Evolutionary conservation across 2,329 filamentous ascomycete species (phyloP), one percentile per base, ranked within the genome.

Genomic region (Colletotrichum falcatum): DNA sequence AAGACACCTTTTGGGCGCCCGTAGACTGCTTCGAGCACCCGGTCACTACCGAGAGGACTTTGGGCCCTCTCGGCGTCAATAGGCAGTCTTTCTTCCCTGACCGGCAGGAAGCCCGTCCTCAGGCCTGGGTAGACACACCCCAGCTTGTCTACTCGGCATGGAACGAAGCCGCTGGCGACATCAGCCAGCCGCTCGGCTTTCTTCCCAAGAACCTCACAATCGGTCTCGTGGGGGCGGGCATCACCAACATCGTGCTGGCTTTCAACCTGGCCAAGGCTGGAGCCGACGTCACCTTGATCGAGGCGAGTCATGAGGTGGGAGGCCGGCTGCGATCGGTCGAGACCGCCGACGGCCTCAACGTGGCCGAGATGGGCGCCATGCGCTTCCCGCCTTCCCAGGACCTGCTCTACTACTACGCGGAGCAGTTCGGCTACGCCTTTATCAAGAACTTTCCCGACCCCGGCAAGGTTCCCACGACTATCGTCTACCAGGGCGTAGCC

Each of bases 351-450:
- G 61, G 61, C 14, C 39, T 64, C 28, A 64, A 64, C 51, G 51
- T 64, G 9, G 61, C 61, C 9, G 61, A 64, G 51, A 64, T 64
- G 61, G 61, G 61, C n/a, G 61, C 61, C 20, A 64, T 64, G 61
- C 49, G 61, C 49, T 64, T 58, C 37, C 61, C 61, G 1, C 61
- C 61, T 11, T 64, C 61, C 14, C 51, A 64, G 42, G 61, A 58
- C n/a, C 33, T 64, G 26, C 61, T 64, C 37, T 64, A 64, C 51
- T 64, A 64, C 51, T 64, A 64, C 51, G 61, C 61, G 35, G 56
- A 64, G 7, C 51, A 53, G 11, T 64, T 64, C 28, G 44, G 44
- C 39, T 64, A 30, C 16, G 56, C 51, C 7, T 64, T 64, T 30
- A 64, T 64, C 18, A 35, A 64, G 20, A 64, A 64, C 49, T 64